A percentile compares a stretch with the other conserved stretches of the same genome.
phyloP scores from a whole-genome alignment of 805 yeast genomes.

The Wickerhamomyces subpelliculosus region DNA sequence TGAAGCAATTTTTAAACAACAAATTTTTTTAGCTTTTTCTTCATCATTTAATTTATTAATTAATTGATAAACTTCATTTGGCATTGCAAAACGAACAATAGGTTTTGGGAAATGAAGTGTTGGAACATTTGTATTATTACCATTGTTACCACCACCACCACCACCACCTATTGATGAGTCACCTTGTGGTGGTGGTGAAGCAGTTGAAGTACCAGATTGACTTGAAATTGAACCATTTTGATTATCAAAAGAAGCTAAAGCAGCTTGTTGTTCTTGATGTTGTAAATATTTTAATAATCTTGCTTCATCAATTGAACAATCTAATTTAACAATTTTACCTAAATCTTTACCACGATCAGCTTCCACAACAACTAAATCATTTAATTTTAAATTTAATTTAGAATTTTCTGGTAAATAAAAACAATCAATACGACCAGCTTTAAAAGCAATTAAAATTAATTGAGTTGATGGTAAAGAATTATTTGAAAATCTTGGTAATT shows the following conservation, averaged over 20 bases:
- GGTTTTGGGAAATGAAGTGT: slow-evolving; percentile 55
- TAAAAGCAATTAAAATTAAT: slow-evolving; percentile 65
- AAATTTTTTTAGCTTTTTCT: slow-evolving; percentile 43
- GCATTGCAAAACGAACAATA: slow-evolving; percentile 67
- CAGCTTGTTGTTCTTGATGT: slow-evolving; percentile 63
- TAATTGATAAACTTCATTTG: slow-evolving; percentile 59
- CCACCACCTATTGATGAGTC: neutral
- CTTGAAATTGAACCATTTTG: neutral
- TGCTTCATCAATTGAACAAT: slow-evolving; percentile 58
- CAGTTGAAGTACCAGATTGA: neutral
- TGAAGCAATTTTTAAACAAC: slow-evolving; percentile 18
- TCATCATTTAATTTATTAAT: slow-evolving; percentile 65
- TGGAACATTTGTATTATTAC: slow-evolving; percentile 5
- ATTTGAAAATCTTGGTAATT: slow-evolving; percentile 2
- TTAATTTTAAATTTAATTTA: slow-evolving; percentile 35
- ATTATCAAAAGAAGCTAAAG: slow-evolving; percentile 25
- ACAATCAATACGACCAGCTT: slow-evolving; percentile 74
- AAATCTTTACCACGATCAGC: slow-evolving; percentile 82
- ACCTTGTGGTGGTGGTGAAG: neutral
- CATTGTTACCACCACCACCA: no score
- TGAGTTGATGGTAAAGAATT: slow-evolving; percentile 20
- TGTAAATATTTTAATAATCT: slow-evolving; percentile 67
- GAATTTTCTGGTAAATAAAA: slow-evolving; percentile 46
- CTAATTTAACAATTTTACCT: slow-evolving; percentile 67
- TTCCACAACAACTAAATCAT: slow-evolving; percentile 71